Base-by-base conservation (phyloP, 2,329 filamentous ascomycete genomes). In the Aspergillus ustus region DNA sequence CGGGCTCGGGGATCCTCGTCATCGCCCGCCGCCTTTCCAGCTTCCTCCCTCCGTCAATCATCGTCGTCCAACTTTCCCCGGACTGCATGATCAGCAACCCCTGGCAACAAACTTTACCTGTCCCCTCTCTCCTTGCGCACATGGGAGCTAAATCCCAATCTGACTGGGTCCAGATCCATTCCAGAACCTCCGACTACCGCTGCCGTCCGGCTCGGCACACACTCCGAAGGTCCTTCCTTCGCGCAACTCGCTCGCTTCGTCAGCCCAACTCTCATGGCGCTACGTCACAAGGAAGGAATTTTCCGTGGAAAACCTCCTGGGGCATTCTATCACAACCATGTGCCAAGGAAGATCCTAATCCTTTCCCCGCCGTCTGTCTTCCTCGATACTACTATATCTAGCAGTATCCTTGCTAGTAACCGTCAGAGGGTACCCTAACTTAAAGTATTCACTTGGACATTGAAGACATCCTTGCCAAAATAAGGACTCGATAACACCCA, bases 81-180 rank as follows among this genome's bases (percentile, higher is more conserved):
- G 48, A 48, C 29, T 61, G 59, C 59, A 57, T 61, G 59, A 61
- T 61, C 52, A 54, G 44, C 52, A 28, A 25, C 58, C 52, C 25
- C 53, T 57, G 53, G 53, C n/a, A 22, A n/a, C 44, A 19, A 28
- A 28, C 43, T 28, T 54, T 46, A 17, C 52, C 45, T 53, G 20
- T 29, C 44, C 17, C 44, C 45, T 5, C 28, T 51, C 52, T 56
- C 40, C 45, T 29, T 28, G 46, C 22, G 52, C 58, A 60, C 58
- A 60, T 60, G 58, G 51, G 48, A 40, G 28, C 52, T 28, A 34
- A 37, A n/a, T 57, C 31, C 20, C 46, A 52, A 37, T 54, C 57
- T 60, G 51, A 60, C 43, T 53, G 57, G 51, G 31, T 48, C 45
- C 45, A 49, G 53, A 57, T 48, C 43, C 45, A 48, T 57, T 34